phyloP scores from a whole-genome alignment of 2,329 filamentous ascomycete genomes.

The Penicillium sp. region DNA sequence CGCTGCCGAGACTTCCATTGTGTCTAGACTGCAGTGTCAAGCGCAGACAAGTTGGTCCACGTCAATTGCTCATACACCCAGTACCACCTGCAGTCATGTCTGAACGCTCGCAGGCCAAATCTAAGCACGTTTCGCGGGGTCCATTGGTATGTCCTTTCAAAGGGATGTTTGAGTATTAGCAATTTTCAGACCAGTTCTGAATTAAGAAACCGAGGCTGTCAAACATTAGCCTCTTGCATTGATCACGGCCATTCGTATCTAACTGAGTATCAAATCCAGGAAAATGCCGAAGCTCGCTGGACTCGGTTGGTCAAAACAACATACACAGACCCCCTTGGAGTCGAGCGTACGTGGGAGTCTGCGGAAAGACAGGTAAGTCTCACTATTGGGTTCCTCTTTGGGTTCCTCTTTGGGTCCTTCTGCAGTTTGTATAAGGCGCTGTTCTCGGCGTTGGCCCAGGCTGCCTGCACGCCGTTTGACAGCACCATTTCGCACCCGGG shows the following conservation, averaged over 20 bases:
- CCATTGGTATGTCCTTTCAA: conserved; percentile 35
- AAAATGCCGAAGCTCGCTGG: conserved; percentile 45
- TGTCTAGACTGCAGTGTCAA: background rate
- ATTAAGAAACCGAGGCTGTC: background rate
- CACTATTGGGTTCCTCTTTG: background rate
- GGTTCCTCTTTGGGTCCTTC: conserved; percentile 1
- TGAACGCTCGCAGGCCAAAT: conserved; percentile 25
- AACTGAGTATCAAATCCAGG: conserved; percentile 25
- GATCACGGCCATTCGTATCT: background rate
- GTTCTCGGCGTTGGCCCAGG: background rate
- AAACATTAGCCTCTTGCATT: background rate
- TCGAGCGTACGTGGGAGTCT: conserved; percentile 48
- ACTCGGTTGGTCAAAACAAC: conserved; percentile 44
- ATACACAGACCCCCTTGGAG: conserved; percentile 46
- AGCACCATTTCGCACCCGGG: background rate
- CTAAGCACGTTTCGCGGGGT: conserved; percentile 33
- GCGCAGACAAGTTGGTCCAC: background rate
- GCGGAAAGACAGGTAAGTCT: conserved; percentile 45
- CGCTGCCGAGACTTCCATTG: conserved; percentile 5
- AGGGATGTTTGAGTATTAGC: background rate
- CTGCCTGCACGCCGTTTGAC: background rate
- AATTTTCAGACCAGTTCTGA: background rate
- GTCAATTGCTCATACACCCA: background rate
- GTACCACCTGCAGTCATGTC: conserved; percentile 21
- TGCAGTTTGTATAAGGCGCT: background rate